Percentiles rank a stretch among this genome's conserved stretches.
phyloP scores from a whole-genome alignment of 352 stramenopile genomes.

The Phytophthora capsici region DNA sequence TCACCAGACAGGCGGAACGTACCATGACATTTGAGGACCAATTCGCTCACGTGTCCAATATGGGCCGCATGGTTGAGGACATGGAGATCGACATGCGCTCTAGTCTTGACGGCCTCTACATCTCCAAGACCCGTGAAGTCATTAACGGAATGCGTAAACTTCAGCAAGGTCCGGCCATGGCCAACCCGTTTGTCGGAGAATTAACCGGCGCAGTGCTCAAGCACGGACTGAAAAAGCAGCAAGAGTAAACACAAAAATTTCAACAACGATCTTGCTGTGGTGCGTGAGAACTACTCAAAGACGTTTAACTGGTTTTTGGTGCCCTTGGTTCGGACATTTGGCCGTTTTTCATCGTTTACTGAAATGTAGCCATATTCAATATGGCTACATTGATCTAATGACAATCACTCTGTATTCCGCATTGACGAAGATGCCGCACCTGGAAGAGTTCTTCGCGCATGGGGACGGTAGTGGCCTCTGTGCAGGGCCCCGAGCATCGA shows the following conservation, averaged over 20 bases:
- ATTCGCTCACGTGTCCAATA: slow-evolving; percentile 92
- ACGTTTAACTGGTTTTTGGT: too few relatives aligned
- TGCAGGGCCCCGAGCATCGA: background rate
- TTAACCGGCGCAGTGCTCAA: slow-evolving; percentile 75
- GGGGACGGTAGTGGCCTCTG: slow-evolving; percentile 38
- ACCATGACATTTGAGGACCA: slow-evolving; percentile 78
- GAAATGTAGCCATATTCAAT: background rate
- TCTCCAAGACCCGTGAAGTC: slow-evolving; percentile 95
- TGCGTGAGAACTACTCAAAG: background rate
- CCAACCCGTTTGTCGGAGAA: slow-evolving; percentile 80
- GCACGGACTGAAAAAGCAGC: slow-evolving; percentile 67
- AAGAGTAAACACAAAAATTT: slow-evolving; percentile 24
- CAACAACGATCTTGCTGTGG: slow-evolving; percentile 1
- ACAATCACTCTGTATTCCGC: slow-evolving; percentile 6
- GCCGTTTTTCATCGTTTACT: background rate
- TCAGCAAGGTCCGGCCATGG: slow-evolving; percentile 62
- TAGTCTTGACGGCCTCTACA: slow-evolving; percentile 93
- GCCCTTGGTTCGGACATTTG: too few relatives aligned
- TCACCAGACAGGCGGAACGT: slow-evolving; percentile 87
- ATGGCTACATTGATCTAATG: slow-evolving; percentile 12
- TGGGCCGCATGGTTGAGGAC: slow-evolving; percentile 96
- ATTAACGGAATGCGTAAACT: slow-evolving; percentile 93
- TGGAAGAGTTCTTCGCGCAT: slow-evolving; percentile 78
- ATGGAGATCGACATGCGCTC: slow-evolving; percentile 96
- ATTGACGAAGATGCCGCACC: slow-evolving; percentile 35